phyloP scores from a whole-genome alignment of 225 moss, liverwort and hornwort species.

The Marchantia paleacea region DNA sequence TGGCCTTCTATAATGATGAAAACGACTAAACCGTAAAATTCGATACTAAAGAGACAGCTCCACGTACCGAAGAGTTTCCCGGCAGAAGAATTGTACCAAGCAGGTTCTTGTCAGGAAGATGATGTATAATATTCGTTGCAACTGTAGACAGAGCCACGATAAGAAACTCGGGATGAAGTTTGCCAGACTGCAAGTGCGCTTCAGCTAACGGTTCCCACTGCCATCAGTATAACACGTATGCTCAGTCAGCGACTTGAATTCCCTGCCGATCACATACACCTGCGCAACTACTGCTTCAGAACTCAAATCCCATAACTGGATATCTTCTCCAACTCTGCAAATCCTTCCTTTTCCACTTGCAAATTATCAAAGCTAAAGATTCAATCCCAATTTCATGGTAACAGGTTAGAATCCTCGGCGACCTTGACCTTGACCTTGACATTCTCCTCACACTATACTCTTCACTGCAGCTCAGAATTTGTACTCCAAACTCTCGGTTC shows the following conservation, averaged over 20 bases:
- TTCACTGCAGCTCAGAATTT: no score
- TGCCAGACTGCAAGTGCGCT: constrained; percentile 56
- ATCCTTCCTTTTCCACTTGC: no score
- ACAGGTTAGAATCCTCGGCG: no score
- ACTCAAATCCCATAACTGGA: neutral
- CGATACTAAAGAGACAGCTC: neutral
- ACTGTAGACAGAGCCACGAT: constrained; percentile 66
- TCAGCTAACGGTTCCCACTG: constrained; percentile 79
- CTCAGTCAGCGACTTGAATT: constrained; percentile 19
- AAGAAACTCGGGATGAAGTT: constrained; percentile 58
- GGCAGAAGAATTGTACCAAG: constrained; percentile 68
- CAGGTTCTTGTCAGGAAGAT: constrained; percentile 55
- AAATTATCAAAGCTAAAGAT: neutral
- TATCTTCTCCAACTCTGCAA: neutral
- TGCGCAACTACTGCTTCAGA: constrained; percentile 26
- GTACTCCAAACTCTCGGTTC: no score
- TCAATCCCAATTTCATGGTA: no score
- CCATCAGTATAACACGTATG: constrained; percentile 47
- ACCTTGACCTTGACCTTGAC: no score
- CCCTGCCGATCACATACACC: constrained; percentile 25
- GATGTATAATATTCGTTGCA: constrained; percentile 63
- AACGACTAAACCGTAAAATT: neutral
- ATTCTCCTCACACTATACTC: no score
- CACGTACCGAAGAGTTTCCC: constrained; percentile 61
- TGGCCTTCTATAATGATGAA: neutral